Percentiles rank a stretch among this genome's conserved stretches.
Conservation (phyloP, 306 rosid species). For the Cucurbita argyrosperma region DNA sequence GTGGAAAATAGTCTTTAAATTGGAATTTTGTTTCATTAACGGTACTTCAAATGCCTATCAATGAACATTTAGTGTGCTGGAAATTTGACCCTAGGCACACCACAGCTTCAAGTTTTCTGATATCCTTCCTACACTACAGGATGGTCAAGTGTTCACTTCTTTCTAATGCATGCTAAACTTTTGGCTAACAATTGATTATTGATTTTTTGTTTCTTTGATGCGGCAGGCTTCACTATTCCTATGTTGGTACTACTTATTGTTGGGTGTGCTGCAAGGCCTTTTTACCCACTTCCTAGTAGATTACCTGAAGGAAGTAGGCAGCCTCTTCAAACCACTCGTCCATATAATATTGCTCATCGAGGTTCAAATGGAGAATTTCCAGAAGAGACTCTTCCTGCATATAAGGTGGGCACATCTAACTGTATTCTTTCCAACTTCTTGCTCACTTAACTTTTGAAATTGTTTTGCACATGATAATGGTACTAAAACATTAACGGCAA, state of each 20-base stretch:
- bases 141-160: background rate
- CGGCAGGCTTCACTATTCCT: conserved; percentile 33
- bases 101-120: background rate
- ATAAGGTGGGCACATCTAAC: conserved; percentile 26
- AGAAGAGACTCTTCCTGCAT: conserved; percentile 75
- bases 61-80: background rate
- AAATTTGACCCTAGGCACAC: background rate
- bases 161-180: background rate
- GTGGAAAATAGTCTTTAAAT: background rate
- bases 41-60: background rate
- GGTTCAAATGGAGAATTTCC: conserved; percentile 93
- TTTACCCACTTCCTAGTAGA: conserved; percentile 53
- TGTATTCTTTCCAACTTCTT: background rate
- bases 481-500: background rate
- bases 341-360: conserved; percentile 78
- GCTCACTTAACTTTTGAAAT: background rate
- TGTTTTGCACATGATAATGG: background rate
- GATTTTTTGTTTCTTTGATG: background rate
- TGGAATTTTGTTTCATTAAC: background rate
- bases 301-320: conserved; percentile 10
- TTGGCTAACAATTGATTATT: background rate
- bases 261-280: conserved; percentile 51
- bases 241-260: conserved; percentile 26
- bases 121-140: background rate
- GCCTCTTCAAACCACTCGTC: conserved; percentile 62